phyloP scores from a whole-genome alignment of 176 grass and related monocot genomes.

The Urochloa ruziziensis region DNA sequence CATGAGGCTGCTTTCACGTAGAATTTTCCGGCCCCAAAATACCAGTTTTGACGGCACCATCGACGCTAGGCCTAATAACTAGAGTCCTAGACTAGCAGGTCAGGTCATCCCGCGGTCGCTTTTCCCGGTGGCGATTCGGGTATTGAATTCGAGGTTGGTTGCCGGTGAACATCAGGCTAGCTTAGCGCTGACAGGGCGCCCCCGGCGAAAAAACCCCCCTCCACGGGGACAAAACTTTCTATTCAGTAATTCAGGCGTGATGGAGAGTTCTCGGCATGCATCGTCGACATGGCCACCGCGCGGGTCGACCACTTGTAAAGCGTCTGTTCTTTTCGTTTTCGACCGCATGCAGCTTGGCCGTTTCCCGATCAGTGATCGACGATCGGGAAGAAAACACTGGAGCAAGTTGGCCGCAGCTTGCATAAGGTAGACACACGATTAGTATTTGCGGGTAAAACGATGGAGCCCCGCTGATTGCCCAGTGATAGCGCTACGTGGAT shows the following conservation, averaged over 20 bases:
- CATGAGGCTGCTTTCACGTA: conserved; percentile 33
- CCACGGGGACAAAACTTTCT: neutral
- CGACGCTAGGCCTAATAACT: neutral
- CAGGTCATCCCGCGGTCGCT: neutral
- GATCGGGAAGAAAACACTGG: neutral
- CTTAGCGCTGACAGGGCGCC: neutral
- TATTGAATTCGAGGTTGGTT: conserved; percentile 31
- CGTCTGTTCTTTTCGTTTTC: neutral
- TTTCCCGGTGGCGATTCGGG: neutral
- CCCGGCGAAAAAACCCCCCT: neutral
- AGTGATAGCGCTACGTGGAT: neutral
- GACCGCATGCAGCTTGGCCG: too few species aligned
- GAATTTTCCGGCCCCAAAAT: conserved; percentile 7
- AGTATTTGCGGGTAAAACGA: too few species aligned
- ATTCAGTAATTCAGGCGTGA: conserved; percentile 15
- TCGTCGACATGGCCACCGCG: conserved; percentile 21
- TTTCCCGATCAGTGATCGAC: too few species aligned
- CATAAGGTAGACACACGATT: too few species aligned
- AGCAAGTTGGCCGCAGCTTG: neutral
- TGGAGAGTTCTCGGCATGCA: neutral
- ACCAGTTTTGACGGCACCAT: neutral
- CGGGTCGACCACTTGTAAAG: neutral
- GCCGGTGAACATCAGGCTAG: conserved; percentile 26
- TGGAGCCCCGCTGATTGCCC: too few species aligned
- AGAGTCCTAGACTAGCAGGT: neutral